Conservation (phyloP, 129 eudicot genomes). For the Flaveria sonorensis region DNA sequence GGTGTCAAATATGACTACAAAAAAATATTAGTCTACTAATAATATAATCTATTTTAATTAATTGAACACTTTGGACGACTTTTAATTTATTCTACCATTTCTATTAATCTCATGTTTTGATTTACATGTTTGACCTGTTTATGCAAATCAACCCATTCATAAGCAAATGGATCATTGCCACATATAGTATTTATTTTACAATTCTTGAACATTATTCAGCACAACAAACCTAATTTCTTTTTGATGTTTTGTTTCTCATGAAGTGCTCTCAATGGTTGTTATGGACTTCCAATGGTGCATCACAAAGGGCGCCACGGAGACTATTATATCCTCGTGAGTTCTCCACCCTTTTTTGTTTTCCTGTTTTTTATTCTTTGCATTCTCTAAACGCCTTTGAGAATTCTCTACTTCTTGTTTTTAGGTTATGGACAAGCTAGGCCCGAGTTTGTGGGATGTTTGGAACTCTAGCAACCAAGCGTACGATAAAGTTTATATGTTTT, state of each 20-base stretch:
- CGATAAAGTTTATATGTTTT: not conserved
- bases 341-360: not conserved
- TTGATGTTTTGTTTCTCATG: constrained; percentile 14
- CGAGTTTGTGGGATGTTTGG: constrained; percentile 98
- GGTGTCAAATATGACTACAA: not conserved
- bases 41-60: not conserved
- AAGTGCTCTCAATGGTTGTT: constrained; percentile 81
- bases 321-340: constrained; percentile 78
- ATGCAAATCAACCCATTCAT: not conserved
- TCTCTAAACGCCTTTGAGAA: not conserved
- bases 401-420: constrained; percentile 20
- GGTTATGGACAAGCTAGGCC: constrained; percentile 97
- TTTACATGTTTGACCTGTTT: not conserved
- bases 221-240: not conserved
- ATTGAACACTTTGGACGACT: not conserved
- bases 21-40: not conserved
- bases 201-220: not conserved
- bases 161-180: not conserved
- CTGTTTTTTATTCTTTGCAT: not conserved
- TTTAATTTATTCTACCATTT: not conserved
- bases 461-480: constrained; percentile 65
- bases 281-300: constrained; percentile 86
- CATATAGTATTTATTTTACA: constrained; percentile 1
- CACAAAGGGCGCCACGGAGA: constrained; percentile 86
- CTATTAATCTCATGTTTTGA: not conserved